A percentile compares a stretch with the other conserved stretches of the same genome.
These are phyloP conservation scores for Lasiodiplodia sp. DNA, from an alignment of 2,329 filamentous ascomycete species.

Conservation along the genomic window DNA sequence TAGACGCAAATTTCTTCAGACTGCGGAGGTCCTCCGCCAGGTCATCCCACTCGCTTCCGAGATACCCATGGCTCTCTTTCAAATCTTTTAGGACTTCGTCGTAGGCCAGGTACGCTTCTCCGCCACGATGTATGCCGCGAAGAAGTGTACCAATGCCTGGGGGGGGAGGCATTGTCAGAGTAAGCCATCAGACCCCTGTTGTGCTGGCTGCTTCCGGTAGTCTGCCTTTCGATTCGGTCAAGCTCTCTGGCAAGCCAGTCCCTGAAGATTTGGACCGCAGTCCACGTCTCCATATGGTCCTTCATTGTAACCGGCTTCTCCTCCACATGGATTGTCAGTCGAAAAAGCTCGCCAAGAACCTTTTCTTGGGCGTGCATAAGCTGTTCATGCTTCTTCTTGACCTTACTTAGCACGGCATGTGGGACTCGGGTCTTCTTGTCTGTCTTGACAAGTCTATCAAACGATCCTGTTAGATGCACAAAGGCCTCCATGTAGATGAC, in stretches of 20 bases:
- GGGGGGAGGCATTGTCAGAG: not conserved
- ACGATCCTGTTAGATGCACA: conserved; percentile 41
- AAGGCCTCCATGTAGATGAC: conserved; percentile 47
- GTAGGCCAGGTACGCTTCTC: conserved; percentile 39
- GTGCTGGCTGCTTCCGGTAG: not conserved
- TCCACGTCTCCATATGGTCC: conserved; percentile 37
- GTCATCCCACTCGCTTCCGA: conserved; percentile 33
- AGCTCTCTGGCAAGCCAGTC: conserved; percentile 40
- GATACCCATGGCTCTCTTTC: conserved; percentile 32
- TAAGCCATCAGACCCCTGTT: too few species aligned
- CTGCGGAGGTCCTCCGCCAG: conserved; percentile 37
- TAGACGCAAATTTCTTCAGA: conserved; percentile 39
- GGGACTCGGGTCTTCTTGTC: not conserved
- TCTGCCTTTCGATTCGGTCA: not conserved
- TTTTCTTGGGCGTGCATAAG: conserved; percentile 33
- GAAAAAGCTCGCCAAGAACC: conserved; percentile 39
- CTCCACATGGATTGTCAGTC: conserved; percentile 34
- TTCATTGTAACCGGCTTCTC: conserved; percentile 21
- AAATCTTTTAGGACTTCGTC: conserved; percentile 37
- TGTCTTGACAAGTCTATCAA: not conserved
- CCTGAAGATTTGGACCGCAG: conserved; percentile 42
- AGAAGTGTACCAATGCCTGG: conserved; percentile 39
- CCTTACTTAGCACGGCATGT: conserved; percentile 13
- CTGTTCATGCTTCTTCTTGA: conserved; percentile 34
- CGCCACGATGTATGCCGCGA: conserved; percentile 40